A percentile compares a stretch with the other conserved stretches of the same genome.
Evolutionary conservation across 2,329 filamentous ascomycete genomes (phyloP).

Genomic region (Trichophyton simii): DNA sequence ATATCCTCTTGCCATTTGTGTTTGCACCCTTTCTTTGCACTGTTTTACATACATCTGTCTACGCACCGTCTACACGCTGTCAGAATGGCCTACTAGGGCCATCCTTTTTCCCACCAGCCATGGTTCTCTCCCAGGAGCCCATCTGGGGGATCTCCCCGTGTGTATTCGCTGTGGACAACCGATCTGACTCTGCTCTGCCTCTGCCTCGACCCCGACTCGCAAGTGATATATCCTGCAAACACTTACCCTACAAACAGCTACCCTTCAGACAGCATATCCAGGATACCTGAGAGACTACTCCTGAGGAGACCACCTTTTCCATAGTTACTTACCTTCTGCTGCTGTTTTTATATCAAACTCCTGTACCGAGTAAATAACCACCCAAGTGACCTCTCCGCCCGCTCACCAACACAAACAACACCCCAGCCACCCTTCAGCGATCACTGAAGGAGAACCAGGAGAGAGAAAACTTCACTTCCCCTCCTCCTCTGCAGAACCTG

Average conservation of each 20-base stretch:
- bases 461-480: not conserved
- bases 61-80: not conserved
- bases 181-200: not conserved
- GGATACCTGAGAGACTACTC: not conserved
- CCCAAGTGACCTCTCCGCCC: not conserved
- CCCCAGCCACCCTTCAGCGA: not conserved
- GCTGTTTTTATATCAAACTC: not conserved
- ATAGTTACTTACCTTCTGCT: not conserved
- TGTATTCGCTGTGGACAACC: not conserved
- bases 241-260: not conserved
- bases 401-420: too few species aligned
- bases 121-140: not conserved
- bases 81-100: constrained; percentile 1
- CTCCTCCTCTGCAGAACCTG: not conserved
- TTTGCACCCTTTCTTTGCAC: not conserved
- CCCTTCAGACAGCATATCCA: not conserved
- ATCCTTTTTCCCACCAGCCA: not conserved
- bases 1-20: not conserved
- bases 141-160: constrained; percentile 3
- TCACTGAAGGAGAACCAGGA: not conserved
- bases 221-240: not conserved
- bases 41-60: too few species aligned
- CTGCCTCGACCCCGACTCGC: not conserved
- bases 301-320: not conserved
- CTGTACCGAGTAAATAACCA: not conserved